Conservation (phyloP, 2,329 filamentous ascomycete species). For the Fusarium sterilihyphosum region DNA sequence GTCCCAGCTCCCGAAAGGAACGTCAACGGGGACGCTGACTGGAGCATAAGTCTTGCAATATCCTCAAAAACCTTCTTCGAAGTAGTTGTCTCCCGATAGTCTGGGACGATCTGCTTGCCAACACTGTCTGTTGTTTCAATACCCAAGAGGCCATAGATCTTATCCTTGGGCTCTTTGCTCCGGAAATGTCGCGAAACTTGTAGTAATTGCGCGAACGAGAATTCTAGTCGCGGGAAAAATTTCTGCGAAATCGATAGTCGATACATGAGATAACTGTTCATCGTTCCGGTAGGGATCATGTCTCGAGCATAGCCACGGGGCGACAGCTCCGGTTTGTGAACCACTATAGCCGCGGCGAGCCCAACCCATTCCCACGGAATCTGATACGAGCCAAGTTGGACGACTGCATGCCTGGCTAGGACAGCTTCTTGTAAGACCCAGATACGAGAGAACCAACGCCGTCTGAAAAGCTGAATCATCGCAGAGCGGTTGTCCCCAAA, state of each 20-base stretch:
- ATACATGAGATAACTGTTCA: not conserved
- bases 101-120: not conserved
- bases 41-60: fast-evolving
- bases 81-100: fast-evolving
- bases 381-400: not conserved
- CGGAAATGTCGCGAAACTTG: fast-evolving
- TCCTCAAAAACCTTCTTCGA: fast-evolving
- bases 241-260: fast-evolving
- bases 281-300: fast-evolving
- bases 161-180: not conserved
- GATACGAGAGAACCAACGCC: not conserved
- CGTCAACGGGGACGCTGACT: fast-evolving
- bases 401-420: fast-evolving
- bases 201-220: fast-evolving
- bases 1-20: not conserved
- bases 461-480: not conserved
- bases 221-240: fast-evolving
- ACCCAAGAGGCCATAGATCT: not conserved
- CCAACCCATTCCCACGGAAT: not conserved
- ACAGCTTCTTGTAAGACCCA: not conserved
- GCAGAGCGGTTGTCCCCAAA: fast-evolving
- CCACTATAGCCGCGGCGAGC: not conserved
- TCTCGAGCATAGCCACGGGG: fast-evolving
- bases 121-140: fast-evolving
- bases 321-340: fast-evolving